Evolutionary conservation across 78 protist genomes (phyloP).

Genomic region (Dictyostelium brefeldianum): DNA sequence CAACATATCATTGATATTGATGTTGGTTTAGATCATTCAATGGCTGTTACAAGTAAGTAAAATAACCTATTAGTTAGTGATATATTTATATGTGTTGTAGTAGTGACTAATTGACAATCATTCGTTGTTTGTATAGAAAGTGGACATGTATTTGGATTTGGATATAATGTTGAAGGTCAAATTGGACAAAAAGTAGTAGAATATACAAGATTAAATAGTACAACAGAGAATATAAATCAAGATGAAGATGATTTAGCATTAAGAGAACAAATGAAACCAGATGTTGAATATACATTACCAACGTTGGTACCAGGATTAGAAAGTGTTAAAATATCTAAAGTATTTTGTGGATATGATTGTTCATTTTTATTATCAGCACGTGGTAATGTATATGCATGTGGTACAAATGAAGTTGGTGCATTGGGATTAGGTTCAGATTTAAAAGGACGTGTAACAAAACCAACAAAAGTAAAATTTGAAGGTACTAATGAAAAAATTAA

Average conservation of each 20-base stretch:
- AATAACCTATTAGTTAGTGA: not conserved
- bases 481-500: slow-evolving; percentile 10
- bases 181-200: slow-evolving; percentile 71
- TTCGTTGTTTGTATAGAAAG: not conserved
- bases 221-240: not conserved
- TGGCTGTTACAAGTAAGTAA: slow-evolving; percentile 35
- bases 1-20: slow-evolving; percentile 25
- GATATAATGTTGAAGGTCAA: slow-evolving; percentile 77
- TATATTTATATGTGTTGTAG: slow-evolving; percentile 3
- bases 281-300: slow-evolving; percentile 45
- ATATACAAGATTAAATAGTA: slow-evolving; percentile 27
- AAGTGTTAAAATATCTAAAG: slow-evolving; percentile 40
- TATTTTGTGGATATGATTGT: slow-evolving; percentile 64
- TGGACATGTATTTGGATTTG: slow-evolving; percentile 78
- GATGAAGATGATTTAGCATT: not conserved
- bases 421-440: slow-evolving; percentile 44
- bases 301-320: slow-evolving; percentile 48
- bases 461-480: slow-evolving; percentile 35
- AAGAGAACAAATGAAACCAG: slow-evolving; percentile 15
- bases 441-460: slow-evolving; percentile 24
- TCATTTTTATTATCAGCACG: slow-evolving; percentile 59
- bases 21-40: slow-evolving; percentile 66
- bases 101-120: too few relatives aligned
- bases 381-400: slow-evolving; percentile 72
- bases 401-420: slow-evolving; percentile 58